Evolutionary conservation across 2,329 filamentous ascomycete genomes (phyloP).

Genomic region (Whalleya microplaca): DNA sequence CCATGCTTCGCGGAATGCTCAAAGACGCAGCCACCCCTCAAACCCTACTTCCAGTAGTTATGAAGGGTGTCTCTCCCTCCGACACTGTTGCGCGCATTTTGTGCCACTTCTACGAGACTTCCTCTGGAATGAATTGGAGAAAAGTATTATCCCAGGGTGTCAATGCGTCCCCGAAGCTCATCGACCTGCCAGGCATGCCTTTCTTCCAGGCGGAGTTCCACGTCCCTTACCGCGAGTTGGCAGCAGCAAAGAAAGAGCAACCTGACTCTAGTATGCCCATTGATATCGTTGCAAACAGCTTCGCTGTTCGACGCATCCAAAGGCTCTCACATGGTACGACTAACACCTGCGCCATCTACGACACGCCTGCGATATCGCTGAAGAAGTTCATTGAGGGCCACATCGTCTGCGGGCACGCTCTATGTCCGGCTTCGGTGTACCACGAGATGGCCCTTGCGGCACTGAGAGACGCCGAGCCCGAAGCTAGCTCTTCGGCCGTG

Average conservation of each 20-base stretch:
- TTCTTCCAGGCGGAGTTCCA: slow-evolving; percentile 1
- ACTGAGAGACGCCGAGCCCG: slow-evolving; percentile 3
- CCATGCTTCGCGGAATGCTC: slow-evolving; percentile 7
- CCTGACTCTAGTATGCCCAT: no score
- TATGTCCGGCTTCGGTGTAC: slow-evolving; percentile 20
- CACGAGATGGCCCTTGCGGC: slow-evolving; percentile 15
- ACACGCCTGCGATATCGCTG: neutral
- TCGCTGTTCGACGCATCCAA: slow-evolving; percentile 1
- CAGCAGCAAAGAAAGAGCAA: no score
- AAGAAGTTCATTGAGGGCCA: slow-evolving; percentile 11
- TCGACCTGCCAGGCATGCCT: slow-evolving; percentile 2
- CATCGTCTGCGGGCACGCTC: slow-evolving; percentile 12
- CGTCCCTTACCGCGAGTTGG: neutral
- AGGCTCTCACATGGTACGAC: neutral
- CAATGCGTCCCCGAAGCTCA: neutral
- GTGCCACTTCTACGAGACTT: slow-evolving; percentile 7
- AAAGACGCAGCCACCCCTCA: no score
- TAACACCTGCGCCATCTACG: slow-evolving; percentile 3
- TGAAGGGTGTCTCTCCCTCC: slow-evolving; percentile 5
- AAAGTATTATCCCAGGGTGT: neutral
- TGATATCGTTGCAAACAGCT: neutral
- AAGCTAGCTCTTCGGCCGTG: neutral
- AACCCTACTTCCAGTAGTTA: slow-evolving; percentile 3
- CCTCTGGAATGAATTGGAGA: slow-evolving; percentile 1
- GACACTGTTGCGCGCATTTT: slow-evolving; percentile 6